Conservation (phyloP, 2,329 filamentous ascomycete genomes). For the Scopulariopsis brevicaulis region DNA sequence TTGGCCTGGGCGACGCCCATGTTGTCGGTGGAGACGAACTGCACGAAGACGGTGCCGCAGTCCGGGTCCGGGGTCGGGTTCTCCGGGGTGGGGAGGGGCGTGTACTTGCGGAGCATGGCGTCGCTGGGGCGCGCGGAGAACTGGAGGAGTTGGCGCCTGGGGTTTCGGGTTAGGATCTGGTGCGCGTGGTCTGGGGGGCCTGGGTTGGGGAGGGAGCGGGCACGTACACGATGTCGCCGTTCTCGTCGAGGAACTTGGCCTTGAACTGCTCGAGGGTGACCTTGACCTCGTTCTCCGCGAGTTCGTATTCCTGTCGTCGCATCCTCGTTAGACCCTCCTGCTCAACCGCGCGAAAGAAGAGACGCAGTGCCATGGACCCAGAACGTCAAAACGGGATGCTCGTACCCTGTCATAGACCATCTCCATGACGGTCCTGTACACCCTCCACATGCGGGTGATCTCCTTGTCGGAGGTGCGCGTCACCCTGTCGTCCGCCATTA, state of each 20-base stretch:
- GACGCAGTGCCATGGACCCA: not conserved
- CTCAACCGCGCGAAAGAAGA: not conserved
- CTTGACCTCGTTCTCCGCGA: conserved; percentile 79
- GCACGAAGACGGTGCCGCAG: conserved; percentile 83
- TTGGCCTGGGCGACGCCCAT: conserved; percentile 92
- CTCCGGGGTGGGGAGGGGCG: conserved; percentile 53
- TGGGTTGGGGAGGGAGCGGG: not conserved
- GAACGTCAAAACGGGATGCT: not conserved
- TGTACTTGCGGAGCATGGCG: conserved; percentile 77
- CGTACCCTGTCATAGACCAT: conserved; percentile 86
- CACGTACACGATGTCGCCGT: conserved; percentile 66
- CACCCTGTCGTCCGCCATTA: conserved; percentile 32
- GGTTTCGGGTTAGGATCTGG: not conserved
- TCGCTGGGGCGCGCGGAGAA: conserved; percentile 81
- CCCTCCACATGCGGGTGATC: conserved; percentile 73
- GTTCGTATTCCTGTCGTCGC: conserved; percentile 71
- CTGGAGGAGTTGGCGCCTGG: conserved; percentile 70
- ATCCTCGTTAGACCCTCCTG: not conserved
- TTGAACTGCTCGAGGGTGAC: conserved; percentile 79
- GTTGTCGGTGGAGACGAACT: conserved; percentile 71
- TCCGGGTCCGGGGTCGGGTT: conserved; percentile 62
- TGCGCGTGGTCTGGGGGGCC: not conserved
- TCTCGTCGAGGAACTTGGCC: conserved; percentile 55
- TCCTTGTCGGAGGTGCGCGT: conserved; percentile 28
- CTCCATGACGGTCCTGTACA: conserved; percentile 86